phyloP scores from a whole-genome alignment of 2,329 filamentous ascomycete genomes.

The Aspergillus sp. region DNA sequence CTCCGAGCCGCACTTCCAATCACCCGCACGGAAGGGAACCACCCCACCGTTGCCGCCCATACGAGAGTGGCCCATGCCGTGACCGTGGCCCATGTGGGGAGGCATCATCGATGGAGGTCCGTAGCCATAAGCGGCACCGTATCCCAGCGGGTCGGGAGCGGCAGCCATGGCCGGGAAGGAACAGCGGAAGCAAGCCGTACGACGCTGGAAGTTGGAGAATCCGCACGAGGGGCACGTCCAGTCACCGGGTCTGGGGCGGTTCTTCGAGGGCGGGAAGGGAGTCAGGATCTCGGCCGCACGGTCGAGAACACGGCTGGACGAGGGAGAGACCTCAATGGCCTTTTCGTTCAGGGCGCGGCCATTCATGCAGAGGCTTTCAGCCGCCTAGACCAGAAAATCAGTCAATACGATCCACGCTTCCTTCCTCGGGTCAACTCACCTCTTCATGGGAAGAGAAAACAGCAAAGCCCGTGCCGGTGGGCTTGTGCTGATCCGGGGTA shows the following conservation, averaged over 20 bases:
- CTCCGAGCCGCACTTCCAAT: constrained; percentile 98
- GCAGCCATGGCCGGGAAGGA: constrained; percentile 94
- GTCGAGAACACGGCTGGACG: constrained; percentile 93
- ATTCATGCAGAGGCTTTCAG: constrained; percentile 98
- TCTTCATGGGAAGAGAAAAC: constrained; percentile 99
- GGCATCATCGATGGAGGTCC: constrained; percentile 77
- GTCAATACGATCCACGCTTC: constrained; percentile 12
- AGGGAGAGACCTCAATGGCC: constrained; percentile 97
- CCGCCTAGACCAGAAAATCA: constrained; percentile 57
- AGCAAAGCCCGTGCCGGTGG: constrained; percentile 96
- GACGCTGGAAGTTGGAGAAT: constrained; percentile 98
- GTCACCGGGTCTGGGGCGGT: constrained; percentile 91
- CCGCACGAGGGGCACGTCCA: constrained; percentile 99
- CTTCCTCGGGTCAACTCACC: constrained; percentile 54
- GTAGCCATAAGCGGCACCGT: constrained; percentile 55
- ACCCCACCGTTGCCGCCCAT: constrained; percentile 77
- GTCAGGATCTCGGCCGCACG: constrained; percentile 94
- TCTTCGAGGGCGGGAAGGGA: constrained; percentile 97
- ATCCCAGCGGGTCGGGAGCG: constrained; percentile 72
- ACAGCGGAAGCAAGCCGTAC: constrained; percentile 97
- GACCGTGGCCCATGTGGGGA: constrained; percentile 67
- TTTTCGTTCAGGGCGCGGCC: constrained; percentile 97
- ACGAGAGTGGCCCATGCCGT: constrained; percentile 57
- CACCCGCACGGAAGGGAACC: constrained; percentile 95
- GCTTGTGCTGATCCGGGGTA: constrained; percentile 98